Evolutionary conservation across 2,329 filamentous ascomycete genomes (phyloP).

Genomic region (Ceratocystis huliohia): DNA sequence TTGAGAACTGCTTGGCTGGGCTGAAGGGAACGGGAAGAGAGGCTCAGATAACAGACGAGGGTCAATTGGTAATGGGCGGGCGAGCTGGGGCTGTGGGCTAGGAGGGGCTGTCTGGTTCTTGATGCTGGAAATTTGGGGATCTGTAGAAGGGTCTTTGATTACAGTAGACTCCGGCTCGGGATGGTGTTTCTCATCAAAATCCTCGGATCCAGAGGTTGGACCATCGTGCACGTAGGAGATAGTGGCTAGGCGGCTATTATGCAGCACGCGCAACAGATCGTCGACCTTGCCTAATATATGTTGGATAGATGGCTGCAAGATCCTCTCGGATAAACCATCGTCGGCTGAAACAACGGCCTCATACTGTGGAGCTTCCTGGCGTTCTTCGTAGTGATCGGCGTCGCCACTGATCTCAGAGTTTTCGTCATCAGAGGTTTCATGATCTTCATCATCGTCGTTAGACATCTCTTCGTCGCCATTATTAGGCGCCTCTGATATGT

Average conservation of each 20-base stretch:
- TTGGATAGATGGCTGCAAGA: slow-evolving; percentile 57
- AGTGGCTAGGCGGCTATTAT: slow-evolving; percentile 45
- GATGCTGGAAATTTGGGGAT: not conserved
- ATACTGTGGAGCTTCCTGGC: slow-evolving; percentile 25
- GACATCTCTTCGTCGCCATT: slow-evolving; percentile 8
- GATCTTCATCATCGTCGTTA: not conserved
- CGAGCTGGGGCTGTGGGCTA: not conserved
- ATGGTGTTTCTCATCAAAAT: not conserved
- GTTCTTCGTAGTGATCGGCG: not conserved
- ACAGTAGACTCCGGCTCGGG: not conserved
- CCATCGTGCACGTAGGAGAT: slow-evolving; percentile 4
- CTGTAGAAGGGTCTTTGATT: not conserved
- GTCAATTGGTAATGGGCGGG: not conserved
- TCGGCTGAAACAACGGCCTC: slow-evolving; percentile 51
- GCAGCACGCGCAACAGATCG: slow-evolving; percentile 54
- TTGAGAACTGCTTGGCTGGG: not conserved
- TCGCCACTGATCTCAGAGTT: not conserved
- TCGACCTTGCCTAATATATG: slow-evolving; percentile 61
- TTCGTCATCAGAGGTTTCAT: slow-evolving; percentile 1
- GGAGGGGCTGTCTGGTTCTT: not conserved
- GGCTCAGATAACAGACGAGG: not conserved
- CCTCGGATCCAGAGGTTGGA: slow-evolving; percentile 20
- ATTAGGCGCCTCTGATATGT: slow-evolving; percentile 7
- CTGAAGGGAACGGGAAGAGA: slow-evolving; percentile 6
- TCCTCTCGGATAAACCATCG: slow-evolving; percentile 50